Conservation (phyloP, 805 yeast species). For the Wickerhamomyces chaumierensis region DNA sequence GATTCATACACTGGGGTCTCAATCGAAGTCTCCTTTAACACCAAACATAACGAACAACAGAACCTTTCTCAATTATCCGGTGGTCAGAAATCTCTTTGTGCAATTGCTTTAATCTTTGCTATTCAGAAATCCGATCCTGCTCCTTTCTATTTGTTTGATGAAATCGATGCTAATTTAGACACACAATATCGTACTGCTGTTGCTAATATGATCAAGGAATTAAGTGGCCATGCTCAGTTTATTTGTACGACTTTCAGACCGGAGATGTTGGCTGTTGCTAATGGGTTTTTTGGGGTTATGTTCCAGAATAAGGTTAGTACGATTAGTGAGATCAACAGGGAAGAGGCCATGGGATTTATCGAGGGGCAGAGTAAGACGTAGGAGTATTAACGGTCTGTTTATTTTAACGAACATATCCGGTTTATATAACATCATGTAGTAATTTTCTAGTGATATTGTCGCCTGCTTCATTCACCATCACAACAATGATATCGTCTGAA, state of each 20-base stretch:
- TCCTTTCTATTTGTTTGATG: constrained; percentile 92
- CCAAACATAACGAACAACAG: constrained; percentile 75
- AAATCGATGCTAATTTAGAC: constrained; percentile 92
- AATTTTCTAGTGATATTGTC: background rate
- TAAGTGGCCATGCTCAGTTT: constrained; percentile 71
- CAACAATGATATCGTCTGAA: background rate
- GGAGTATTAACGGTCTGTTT: too few relatives aligned
- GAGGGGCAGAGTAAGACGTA: too few relatives aligned
- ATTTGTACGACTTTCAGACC: constrained; percentile 94
- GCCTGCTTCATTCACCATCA: background rate
- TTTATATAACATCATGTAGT: background rate
- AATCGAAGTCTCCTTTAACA: constrained; percentile 81
- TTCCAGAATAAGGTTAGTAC: constrained; percentile 74
- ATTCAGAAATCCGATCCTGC: constrained; percentile 95
- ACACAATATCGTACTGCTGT: constrained; percentile 85
- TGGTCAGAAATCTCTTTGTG: constrained; percentile 95
- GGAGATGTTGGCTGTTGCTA: constrained; percentile 82
- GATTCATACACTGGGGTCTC: constrained; percentile 73
- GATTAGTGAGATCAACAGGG: constrained; percentile 55
- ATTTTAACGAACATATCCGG: too few relatives aligned
- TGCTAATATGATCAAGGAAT: constrained; percentile 56
- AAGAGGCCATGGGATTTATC: constrained; percentile 74
- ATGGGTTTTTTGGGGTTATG: constrained; percentile 79
- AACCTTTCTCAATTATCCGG: constrained; percentile 89
- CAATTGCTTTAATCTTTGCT: constrained; percentile 85